Base-by-base conservation (phyloP, 2,329 filamentous ascomycete genomes). In the Aspergillus pseudonomiae region DNA sequence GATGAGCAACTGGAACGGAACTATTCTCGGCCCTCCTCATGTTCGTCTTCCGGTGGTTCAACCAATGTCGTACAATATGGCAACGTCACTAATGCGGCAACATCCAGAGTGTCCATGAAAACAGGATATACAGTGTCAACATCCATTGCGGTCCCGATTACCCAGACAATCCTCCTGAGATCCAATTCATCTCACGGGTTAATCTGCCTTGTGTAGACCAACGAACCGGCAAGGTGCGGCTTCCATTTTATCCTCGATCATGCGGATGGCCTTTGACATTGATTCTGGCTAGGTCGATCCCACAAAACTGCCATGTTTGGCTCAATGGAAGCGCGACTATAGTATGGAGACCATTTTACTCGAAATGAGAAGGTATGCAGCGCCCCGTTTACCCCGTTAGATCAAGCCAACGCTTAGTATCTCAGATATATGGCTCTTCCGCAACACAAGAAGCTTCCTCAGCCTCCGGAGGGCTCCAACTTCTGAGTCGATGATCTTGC, bases 1-100 rank as follows among this genome's bases (percentile, higher is more conserved):
- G 79, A 97, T 99, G 94, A 94, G 91, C 68, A 93, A 97, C 84
- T 99, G 95, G 95, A 97, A 96, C 75, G 95, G 94, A 74, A 99
- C 95, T 19, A 98, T 99, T 69, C 89, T 97, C 57, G 95, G 95
- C 1, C 95, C 95, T 71, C 94, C 95, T 77, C 94, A 98, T 79
- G 95, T 97, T 85, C 75, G 91, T 82, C 39, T 43, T 45, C 60
- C 58, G 50, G 57, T 32, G 16, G 28, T 21, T 57, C 24, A 34
- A 24, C 16, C 48, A 43, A 41, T 26, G 54, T 63, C 59, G 43
- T 59, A 41, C 56, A 24, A 26, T 59, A 50, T 34, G 26, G 28
- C 39, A 54, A 45, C 26, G 59, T 61, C n/a, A 53, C 70, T 68
- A 65, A 73, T 58, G 28, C 43, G 36, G 61, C 50, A 26, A 6